A percentile compares a stretch with the other conserved stretches of the same genome.
phyloP scores from a whole-genome alignment of 345 rosid species.

The Populus tremula region DNA sequence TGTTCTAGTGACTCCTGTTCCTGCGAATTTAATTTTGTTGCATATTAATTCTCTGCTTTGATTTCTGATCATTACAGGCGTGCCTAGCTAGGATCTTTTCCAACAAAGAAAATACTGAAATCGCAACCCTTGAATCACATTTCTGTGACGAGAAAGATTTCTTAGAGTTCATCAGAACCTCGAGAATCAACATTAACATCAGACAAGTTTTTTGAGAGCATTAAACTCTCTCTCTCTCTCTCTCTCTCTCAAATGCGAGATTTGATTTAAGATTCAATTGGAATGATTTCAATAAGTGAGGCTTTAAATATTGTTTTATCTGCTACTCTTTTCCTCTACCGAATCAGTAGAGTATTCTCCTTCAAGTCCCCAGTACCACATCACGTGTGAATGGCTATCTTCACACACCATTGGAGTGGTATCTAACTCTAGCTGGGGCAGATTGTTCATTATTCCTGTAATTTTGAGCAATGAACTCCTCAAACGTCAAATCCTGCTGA shows the following conservation, averaged over 20 bases:
- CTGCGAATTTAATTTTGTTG: background rate
- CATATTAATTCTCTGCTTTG: background rate
- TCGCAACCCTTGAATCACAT: slow-evolving; percentile 50
- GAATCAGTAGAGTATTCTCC: too few species aligned
- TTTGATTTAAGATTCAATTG: background rate
- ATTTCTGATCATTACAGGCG: slow-evolving; percentile 45
- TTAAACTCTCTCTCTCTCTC: background rate
- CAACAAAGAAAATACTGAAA: slow-evolving; percentile 58
- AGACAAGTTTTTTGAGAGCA: slow-evolving; percentile 65
- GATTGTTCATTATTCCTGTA: background rate
- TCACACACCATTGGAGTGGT: too few species aligned
- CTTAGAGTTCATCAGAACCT: slow-evolving; percentile 63
- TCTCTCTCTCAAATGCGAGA: background rate
- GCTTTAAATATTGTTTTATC: background rate
- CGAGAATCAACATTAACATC: slow-evolving; percentile 86
- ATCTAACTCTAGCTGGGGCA: background rate
- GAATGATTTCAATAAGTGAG: background rate
- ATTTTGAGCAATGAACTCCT: background rate
- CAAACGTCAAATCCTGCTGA: background rate
- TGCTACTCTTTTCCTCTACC: too few species aligned
- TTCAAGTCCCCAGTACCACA: too few species aligned
- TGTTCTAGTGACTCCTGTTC: background rate
- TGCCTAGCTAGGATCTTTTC: slow-evolving; percentile 81
- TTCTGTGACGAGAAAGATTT: slow-evolving; percentile 40
- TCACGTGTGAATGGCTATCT: too few species aligned